Conservation (phyloP, 768 basidiomycete genomes). For the Megacollybia marginata region DNA sequence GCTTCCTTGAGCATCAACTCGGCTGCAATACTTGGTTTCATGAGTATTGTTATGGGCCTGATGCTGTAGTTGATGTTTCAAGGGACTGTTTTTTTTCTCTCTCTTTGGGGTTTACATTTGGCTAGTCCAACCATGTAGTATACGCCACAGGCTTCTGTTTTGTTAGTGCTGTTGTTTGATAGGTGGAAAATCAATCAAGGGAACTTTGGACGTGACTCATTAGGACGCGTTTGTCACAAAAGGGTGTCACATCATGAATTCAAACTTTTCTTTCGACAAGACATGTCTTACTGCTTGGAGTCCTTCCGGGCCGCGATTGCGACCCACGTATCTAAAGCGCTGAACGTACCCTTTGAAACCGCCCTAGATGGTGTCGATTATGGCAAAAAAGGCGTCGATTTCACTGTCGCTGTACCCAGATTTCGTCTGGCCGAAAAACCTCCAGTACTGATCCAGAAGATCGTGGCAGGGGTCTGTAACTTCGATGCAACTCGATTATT, state of each 20-base stretch:
- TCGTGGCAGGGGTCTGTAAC: constrained; percentile 1
- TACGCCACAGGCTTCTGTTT: neutral
- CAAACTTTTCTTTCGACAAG: too few relatives aligned
- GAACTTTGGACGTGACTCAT: too few relatives aligned
- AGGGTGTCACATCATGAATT: too few relatives aligned
- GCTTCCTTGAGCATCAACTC: neutral
- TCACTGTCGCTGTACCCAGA: constrained; percentile 37
- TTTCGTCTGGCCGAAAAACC: constrained; percentile 38
- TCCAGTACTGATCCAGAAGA: constrained; percentile 22
- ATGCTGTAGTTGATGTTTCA: neutral
- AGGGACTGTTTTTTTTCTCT: neutral
- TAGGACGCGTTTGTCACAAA: too few relatives aligned
- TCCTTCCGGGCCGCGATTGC: neutral
- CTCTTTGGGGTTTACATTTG: neutral
- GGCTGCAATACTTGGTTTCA: neutral
- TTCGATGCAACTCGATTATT: neutral
- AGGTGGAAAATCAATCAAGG: too few relatives aligned
- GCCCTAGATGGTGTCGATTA: constrained; percentile 36
- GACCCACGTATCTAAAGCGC: neutral
- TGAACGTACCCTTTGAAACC: constrained; percentile 1
- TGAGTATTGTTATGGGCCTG: neutral
- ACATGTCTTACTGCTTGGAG: neutral
- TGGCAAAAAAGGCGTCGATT: constrained; percentile 35
- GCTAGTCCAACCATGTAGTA: neutral
- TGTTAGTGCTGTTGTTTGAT: too few relatives aligned